phyloP scores from a whole-genome alignment of 2,329 filamentous ascomycete genomes.

The Mariannaea sp. region DNA sequence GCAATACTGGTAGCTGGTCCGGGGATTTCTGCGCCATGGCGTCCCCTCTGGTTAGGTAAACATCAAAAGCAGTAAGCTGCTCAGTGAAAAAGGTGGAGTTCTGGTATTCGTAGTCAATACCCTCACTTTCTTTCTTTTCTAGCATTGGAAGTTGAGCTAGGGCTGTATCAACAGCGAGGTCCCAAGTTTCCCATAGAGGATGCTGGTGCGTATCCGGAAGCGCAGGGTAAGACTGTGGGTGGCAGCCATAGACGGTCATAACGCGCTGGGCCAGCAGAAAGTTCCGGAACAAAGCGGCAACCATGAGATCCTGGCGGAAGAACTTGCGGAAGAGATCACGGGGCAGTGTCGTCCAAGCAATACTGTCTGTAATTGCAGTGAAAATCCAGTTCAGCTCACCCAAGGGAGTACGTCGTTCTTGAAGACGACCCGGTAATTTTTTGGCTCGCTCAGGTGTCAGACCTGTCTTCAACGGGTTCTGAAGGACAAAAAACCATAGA shows the following conservation, averaged over 20 bases:
- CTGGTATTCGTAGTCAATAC: conserved; percentile 84
- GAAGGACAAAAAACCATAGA: conserved; percentile 91
- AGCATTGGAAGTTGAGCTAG: conserved; percentile 86
- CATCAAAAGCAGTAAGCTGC: conserved; percentile 94
- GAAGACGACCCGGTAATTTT: conserved; percentile 86
- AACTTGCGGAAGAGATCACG: conserved; percentile 93
- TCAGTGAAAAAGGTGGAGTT: conserved; percentile 97
- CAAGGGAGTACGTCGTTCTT: conserved; percentile 89
- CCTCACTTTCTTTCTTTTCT: conserved; percentile 75
- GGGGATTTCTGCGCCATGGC: conserved; percentile 85
- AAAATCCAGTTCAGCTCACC: conserved; percentile 99
- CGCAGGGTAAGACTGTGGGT: conserved; percentile 87
- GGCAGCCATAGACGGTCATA: conserved; percentile 95
- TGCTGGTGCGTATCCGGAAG: conserved; percentile 96
- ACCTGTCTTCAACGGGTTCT: conserved; percentile 75
- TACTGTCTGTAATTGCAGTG: conserved; percentile 97
- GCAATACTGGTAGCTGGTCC: conserved; percentile 92
- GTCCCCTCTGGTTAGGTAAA: conserved; percentile 82
- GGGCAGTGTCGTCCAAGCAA: conserved; percentile 94
- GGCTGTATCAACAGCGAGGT: conserved; percentile 94
- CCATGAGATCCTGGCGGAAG: conserved; percentile 97
- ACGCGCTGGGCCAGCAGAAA: conserved; percentile 93
- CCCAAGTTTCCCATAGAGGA: conserved; percentile 96
- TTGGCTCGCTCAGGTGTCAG: conserved; percentile 82
- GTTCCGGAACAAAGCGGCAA: conserved; percentile 95